Base-by-base conservation (phyloP, 1,284 basidiomycete species). In the Sanghuangporus sanghuang region DNA sequence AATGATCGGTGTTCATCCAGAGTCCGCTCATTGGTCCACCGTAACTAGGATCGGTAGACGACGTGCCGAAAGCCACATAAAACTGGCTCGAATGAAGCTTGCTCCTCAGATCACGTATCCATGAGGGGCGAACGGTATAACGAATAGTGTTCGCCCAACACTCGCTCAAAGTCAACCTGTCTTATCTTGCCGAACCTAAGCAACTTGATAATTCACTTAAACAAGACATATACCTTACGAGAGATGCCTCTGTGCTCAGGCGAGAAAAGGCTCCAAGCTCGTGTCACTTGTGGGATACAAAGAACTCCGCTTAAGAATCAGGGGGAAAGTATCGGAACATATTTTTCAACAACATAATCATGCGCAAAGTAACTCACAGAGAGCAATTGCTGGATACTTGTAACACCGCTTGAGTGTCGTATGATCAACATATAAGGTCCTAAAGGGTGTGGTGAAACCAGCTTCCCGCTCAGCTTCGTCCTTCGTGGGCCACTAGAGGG, bases 381-480 rank as follows among this genome's bases (percentile, higher is more conserved):
- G 35, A n/a, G 23, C 44, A 38, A 57, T 38, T 57, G 39, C 44
- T 2, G 56, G 32, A 32, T n/a, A 36, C 36, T 54, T 54, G 14
- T 32, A 54, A 18, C 38, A 36, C 5, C 53, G 35, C 53, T 54
- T 76, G 23, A 81, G 70, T 1, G 78, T 79, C 6, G 79, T 79
- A 57, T 80, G 80, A 61, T 82, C 80, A 57, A 81, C 78, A 65
- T 81, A 72, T 65, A 80, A 79, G 36, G 81, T 79, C 0, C 80
- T 79, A 63, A 82, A 81, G 60, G 73, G 76, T 21, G 76, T 74
- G 57, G 70, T 74, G 0, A 73, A 67, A 3, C 79, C 79, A 62
- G 71, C 74, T 54, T 66, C 69, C 79, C 78, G 80, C 69, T 81
- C 79, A 1, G 76, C 74, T 65, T 80, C 79, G 67, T 80, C 79